These are phyloP conservation scores for Albophoma yamanashiensis DNA, from an alignment of 2,329 filamentous ascomycete genomes.

Conservation along the genomic window DNA sequence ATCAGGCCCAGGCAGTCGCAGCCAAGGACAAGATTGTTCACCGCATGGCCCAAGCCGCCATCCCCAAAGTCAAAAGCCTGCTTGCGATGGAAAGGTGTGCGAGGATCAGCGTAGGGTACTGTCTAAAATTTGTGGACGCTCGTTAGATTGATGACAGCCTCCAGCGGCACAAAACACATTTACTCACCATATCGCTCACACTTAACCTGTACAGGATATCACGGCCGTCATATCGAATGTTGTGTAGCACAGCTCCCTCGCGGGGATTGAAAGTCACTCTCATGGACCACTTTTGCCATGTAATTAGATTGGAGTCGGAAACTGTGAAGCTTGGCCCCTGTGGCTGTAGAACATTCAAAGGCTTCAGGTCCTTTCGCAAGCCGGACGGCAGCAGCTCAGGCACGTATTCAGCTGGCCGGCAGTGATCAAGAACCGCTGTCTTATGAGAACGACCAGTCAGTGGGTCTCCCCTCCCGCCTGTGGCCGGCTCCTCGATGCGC, in stretches of 20 bases:
- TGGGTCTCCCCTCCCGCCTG: slow-evolving; percentile 18
- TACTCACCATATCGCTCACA: slow-evolving; percentile 53
- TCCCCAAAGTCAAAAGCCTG: slow-evolving; percentile 60
- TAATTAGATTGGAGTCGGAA: slow-evolving; percentile 26
- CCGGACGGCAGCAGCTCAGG: slow-evolving; percentile 29
- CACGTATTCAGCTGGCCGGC: slow-evolving; percentile 24
- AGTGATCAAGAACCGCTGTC: slow-evolving; percentile 17
- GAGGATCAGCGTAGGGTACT: slow-evolving; percentile 55
- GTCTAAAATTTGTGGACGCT: slow-evolving; percentile 8
- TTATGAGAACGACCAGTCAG: slow-evolving; percentile 9
- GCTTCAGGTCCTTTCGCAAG: slow-evolving; percentile 42
- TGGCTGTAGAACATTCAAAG: slow-evolving; percentile 36
- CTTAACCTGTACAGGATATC: slow-evolving; percentile 45
- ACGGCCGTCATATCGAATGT: slow-evolving; percentile 55
- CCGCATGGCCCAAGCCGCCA: slow-evolving; percentile 49
- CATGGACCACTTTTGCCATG: slow-evolving; percentile 59
- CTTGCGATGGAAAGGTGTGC: slow-evolving; percentile 39
- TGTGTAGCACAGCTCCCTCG: slow-evolving; percentile 59
- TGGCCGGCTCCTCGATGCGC: slow-evolving; percentile 22
- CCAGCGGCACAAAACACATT: not conserved
- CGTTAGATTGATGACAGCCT: not conserved
- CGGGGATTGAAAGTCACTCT: slow-evolving; percentile 58
- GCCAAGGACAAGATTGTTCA: slow-evolving; percentile 55
- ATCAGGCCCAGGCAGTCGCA: slow-evolving; percentile 60
- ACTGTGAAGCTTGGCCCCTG: slow-evolving; percentile 30